phyloP scores from a whole-genome alignment of 306 rosid species.

The Castanospermum australe region DNA sequence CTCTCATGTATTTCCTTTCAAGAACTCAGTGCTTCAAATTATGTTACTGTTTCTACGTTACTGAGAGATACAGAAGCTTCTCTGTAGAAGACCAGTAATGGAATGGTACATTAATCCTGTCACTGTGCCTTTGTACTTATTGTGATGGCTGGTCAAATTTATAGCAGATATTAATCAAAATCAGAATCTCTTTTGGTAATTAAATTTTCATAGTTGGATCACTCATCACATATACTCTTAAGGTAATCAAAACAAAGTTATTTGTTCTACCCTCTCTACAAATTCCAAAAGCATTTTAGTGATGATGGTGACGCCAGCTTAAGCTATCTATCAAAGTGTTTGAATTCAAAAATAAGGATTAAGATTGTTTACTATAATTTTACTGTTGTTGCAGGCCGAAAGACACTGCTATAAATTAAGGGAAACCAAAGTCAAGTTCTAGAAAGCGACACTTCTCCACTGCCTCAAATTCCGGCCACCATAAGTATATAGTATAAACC shows the following conservation, averaged over 20 bases:
- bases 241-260: neutral
- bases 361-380: neutral
- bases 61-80: constrained; percentile 16
- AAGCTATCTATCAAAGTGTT: constrained; percentile 6
- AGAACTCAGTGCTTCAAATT: constrained; percentile 18
- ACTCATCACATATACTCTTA: neutral
- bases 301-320: constrained; percentile 5
- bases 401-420: constrained; percentile 16
- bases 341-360: constrained; percentile 15
- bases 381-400: neutral
- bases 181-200: neutral
- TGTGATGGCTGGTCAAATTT: constrained; percentile 18
- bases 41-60: neutral
- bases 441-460: constrained; percentile 25
- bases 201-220: neutral
- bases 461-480: constrained; percentile 3
- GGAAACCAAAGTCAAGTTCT: constrained; percentile 4
- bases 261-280: neutral
- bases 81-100: constrained; percentile 1
- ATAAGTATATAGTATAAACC: neutral
- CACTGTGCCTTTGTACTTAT: constrained; percentile 7
- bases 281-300: constrained; percentile 1
- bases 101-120: neutral
- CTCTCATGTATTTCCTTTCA: neutral
- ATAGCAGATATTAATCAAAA: neutral